Evolutionary conservation across 371 early-diverging fungal species (phyloP), one percentile per base, ranked within the genome.

Genomic region (Apophysomyces elegans): DNA sequence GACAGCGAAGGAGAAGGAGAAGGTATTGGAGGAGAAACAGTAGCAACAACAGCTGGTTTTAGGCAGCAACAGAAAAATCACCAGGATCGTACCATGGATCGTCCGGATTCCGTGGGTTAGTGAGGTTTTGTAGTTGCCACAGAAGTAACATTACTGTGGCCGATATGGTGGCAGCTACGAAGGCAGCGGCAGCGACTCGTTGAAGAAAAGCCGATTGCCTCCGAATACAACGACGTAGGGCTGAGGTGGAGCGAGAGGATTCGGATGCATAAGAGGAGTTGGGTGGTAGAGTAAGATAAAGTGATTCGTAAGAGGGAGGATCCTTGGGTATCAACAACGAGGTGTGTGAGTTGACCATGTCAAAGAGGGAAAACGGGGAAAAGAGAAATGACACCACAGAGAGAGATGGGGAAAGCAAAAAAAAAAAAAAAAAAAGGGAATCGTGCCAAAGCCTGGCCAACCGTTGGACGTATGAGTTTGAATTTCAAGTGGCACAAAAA

Each of bases 121-220:
- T 73, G 39, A 77, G 54, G 61, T 77, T 80, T 58, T 80, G 80
- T 37, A 80, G 59, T 60, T 80, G 80, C 80, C 80, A 80, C 54
- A 80, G 57, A 32, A 80, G 58, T 37, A 80, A 50, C 80, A 80
- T 80, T 21, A 80, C 76, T 1, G 77, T 77, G 0, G 76, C 63
- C 21, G 80, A 80, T 38, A 80, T 68, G n/a, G 80, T 77, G 3
- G 75, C 76, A 16, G 80, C 80, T 8, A 79, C 76, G 69, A 79
- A 76, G 9, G 70, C 66, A 37, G 79, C 79, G 8, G 78, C 80
- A n/a, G 69, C 69, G 5, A 72, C 47, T 35, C 73, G 70, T 63
- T 80, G 80, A 4, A 80, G 46, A 59, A 73, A 77, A 7, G 75
- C 73, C 9, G 71, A 65, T 47, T 75, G 72, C 43, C 73, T 59